Percentiles rank a stretch among this genome's conserved stretches.
Evolutionary conservation across 75 land plant genomes (phyloP).

Genomic region (Adiantum capillusveneris): DNA sequence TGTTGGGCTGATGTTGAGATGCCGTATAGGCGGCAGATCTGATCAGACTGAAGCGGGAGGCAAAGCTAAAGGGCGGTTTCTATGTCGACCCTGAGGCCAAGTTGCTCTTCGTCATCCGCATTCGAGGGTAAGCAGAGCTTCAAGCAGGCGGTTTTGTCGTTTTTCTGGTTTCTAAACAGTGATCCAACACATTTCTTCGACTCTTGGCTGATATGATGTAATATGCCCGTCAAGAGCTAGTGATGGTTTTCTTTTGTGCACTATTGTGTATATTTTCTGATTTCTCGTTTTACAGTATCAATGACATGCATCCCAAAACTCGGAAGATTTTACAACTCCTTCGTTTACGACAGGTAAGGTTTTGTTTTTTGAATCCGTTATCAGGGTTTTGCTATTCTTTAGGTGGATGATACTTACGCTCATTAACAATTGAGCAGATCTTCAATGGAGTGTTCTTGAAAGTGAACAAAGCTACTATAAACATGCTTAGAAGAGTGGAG

Average conservation of each 20-base stretch:
- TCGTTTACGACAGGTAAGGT: constrained; percentile 79
- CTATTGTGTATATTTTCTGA: no score
- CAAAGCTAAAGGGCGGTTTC: constrained; percentile 68
- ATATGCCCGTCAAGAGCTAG: no score
- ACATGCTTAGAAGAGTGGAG: constrained; percentile 67
- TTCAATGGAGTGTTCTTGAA: constrained; percentile 82
- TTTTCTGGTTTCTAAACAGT: neutral
- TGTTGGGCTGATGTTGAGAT: no score
- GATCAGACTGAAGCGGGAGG: constrained; percentile 57
- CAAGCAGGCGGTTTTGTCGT: no score
- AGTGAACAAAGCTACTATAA: constrained; percentile 71
- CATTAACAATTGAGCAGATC: no score
- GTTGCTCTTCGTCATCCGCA: constrained; percentile 57
- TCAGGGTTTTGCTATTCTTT: no score
- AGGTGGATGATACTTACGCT: no score
- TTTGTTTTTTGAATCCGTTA: no score
- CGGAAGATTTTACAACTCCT: no score
- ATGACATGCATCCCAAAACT: constrained; percentile 82
- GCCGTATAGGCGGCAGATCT: constrained; percentile 51
- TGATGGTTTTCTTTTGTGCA: neutral
- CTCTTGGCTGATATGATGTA: no score
- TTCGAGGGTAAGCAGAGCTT: constrained; percentile 50
- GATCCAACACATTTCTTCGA: no score
- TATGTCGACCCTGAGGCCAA: constrained; percentile 78
- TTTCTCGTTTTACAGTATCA: constrained; percentile 36